Conservation (phyloP, 2,329 filamentous ascomycete species). For the Pseudogymnoascus sp. region DNA sequence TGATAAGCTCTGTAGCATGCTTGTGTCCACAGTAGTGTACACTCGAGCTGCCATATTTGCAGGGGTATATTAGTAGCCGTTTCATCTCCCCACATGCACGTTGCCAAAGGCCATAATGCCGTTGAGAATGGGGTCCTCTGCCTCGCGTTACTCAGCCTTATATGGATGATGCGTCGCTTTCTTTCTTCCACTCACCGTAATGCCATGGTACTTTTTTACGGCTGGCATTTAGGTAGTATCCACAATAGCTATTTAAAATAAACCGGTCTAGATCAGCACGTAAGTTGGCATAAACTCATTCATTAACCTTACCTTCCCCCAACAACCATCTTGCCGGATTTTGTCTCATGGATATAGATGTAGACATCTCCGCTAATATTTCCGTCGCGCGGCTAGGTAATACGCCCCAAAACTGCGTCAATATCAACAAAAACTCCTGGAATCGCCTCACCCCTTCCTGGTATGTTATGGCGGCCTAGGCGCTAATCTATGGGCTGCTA, state of each 20-base stretch:
- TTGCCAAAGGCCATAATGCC: neutral
- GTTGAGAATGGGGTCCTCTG: neutral
- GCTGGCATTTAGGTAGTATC: neutral
- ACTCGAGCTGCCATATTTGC: neutral
- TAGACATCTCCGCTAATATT: slow-evolving; percentile 8
- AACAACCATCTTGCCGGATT: slow-evolving; percentile 8
- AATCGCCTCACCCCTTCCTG: neutral
- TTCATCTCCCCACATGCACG: neutral
- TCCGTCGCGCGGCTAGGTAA: neutral
- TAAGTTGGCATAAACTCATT: neutral
- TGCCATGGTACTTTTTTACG: neutral
- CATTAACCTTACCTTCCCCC: slow-evolving; percentile 6
- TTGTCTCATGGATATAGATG: slow-evolving; percentile 3
- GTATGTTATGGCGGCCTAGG: neutral
- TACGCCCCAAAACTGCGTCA: neutral
- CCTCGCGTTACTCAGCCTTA: neutral
- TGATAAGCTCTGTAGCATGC: neutral
- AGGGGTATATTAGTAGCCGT: neutral
- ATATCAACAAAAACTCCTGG: neutral
- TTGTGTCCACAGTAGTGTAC: neutral
- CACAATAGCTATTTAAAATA: neutral
- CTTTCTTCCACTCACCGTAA: neutral
- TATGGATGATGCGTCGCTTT: neutral
- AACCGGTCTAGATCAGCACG: neutral
- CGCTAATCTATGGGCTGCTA: neutral